Base-by-base conservation (phyloP, 2,329 filamentous ascomycete genomes). In the Trichoderma oligosporum region DNA sequence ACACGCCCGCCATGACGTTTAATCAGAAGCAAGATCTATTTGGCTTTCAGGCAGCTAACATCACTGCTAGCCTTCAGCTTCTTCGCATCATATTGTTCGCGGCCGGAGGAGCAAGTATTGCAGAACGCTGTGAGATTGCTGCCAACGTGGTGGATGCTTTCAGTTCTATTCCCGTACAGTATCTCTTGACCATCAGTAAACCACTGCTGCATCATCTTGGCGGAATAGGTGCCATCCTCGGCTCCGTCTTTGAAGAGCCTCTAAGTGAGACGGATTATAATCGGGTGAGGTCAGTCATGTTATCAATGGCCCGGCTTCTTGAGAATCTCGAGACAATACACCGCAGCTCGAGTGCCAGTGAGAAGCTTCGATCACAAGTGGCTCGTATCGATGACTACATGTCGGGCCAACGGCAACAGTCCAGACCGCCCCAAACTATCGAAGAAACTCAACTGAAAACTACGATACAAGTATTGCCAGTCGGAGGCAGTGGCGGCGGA, bases 21-120 rank as follows among this genome's bases (percentile, higher is more conserved):
- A 63, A 68, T 41, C 55, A 65, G 4, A 64, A 62, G 4, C 63
- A 62, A 29, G 71, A 73, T 55, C 59, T 67, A 1, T 70, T 67
- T 41, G 66, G 69, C 0, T 73, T 72, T 53, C 70, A 73, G 51
- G 68, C 71, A 1, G 71, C 70, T 48, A 73, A 72, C 36, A 72
- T 73, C 33, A 65, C 67, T 29, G 70, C 67, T 24, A 71, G 67
- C 7, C 63, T 72, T 20, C 66, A 69, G 41, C 64, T 72, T 39
- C 60, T 71, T 12, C 66, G 68, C 9, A 71, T 71, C 60, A 66
- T 70, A 4, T 39, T 67, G 12, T 64, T 70, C 36, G 65, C 67
- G 7, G 65, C 67, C 25, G 61, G 58, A 2, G 65, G 65, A 14
- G 64, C 60, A 24, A 65, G 64, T 49, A 60, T 69, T 11, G 65